Conservation (phyloP, 768 basidiomycete genomes). For the Suillus subaureus region DNA sequence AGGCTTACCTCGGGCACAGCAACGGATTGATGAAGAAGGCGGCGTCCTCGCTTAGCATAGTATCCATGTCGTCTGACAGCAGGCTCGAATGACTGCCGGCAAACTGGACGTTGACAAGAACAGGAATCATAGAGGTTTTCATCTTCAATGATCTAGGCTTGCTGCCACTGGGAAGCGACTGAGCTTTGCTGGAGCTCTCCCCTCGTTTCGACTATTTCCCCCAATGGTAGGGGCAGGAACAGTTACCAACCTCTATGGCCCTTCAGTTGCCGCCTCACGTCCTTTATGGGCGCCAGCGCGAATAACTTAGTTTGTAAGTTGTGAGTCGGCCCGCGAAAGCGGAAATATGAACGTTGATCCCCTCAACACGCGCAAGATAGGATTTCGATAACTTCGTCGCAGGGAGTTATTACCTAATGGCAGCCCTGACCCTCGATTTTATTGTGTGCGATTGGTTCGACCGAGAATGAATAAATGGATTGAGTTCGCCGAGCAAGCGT, state of each 20-base stretch:
- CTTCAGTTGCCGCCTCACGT: constrained; percentile 14
- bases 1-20: background rate
- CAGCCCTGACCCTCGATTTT: background rate
- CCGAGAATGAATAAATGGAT: background rate
- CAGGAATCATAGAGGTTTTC: background rate
- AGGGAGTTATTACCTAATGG: background rate
- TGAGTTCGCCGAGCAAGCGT: background rate
- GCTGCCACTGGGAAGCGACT: background rate
- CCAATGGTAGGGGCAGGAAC: background rate
- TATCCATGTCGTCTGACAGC: background rate
- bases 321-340: constrained; percentile 16
- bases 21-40: constrained; percentile 1
- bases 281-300: constrained; percentile 24
- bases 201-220: background rate
- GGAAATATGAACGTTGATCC: constrained; percentile 23
- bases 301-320: background rate
- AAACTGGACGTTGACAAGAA: background rate
- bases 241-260: background rate
- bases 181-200: background rate
- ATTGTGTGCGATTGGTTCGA: background rate
- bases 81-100: background rate
- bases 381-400: constrained; percentile 22
- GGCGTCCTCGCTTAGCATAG: background rate
- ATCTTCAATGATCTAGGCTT: background rate
- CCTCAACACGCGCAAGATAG: constrained; percentile 22